Base-by-base conservation (phyloP, 2,329 filamentous ascomycete genomes). In the Hypoxylon sp. region DNA sequence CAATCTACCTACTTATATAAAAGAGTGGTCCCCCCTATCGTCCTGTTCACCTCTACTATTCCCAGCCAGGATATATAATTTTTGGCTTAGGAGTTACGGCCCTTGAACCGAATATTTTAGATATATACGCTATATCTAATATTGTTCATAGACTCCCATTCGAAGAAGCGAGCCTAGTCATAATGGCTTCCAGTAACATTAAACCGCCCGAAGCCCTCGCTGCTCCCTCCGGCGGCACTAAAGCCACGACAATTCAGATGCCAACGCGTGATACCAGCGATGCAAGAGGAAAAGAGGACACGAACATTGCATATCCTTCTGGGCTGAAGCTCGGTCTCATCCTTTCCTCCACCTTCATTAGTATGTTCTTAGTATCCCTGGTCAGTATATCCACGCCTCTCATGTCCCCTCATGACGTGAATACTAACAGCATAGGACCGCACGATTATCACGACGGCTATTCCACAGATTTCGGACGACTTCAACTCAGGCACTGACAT, bases 371-470 rank as follows among this genome's bases (percentile, higher is more conserved):
- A 29, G 43, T 47, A 47, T 47, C 43, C 5, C 16, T 47, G 43
- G 43, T 47, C 5, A 47, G 43, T n/a, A 47, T 14, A 27, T 29
- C 12, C 5, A 3, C 23, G 5, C 11, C 21, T 14, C 7, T 6
- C 14, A 27, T 47, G 2, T 3, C 23, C 25, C 14, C 12, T 16
- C 12, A 27, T 11, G 12, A 14, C 23, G 4, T 29, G 12, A 5
- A 47, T 47, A 25, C 14, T 47, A 41, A 41, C 37, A 41, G 7
- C 37, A 41, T 27, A 25, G 43, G 43, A 47, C 11, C 43, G 43
- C 12, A 25, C 25, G 5, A 54, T 54, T 7, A 43, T 54, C 51
- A 41, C 51, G 25, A 54, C 51, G 7, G 34, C 51, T n/a, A 54
- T 54, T n/a, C 51, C 51, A 7, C 21, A n/a, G 8, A 54, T 54